A percentile compares a stretch with the other conserved stretches of the same genome.
phyloP scores from a whole-genome alignment of 345 rosid species.

The Eucalyptus rudis region DNA sequence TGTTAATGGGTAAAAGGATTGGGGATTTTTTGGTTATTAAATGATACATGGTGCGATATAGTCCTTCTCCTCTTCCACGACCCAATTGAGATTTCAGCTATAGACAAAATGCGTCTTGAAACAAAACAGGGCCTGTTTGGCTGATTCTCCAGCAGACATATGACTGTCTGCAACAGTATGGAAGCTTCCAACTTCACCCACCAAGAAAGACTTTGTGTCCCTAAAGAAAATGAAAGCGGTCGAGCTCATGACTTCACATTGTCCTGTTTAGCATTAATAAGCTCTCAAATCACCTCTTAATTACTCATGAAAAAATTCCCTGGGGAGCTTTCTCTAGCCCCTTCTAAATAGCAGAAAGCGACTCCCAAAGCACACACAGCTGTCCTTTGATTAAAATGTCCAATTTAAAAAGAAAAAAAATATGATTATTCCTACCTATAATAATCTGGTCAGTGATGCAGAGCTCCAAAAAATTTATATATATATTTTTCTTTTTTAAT shows the following conservation, averaged over 20 bases:
- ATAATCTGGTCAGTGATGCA: neutral
- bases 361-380: neutral
- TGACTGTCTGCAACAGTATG: neutral
- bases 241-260: neutral
- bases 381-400: neutral
- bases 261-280: neutral
- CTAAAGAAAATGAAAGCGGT: neutral
- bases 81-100: neutral
- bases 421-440: neutral
- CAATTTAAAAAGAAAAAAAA: neutral
- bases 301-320: neutral
- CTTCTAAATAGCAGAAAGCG: neutral
- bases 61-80: neutral
- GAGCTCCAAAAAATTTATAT: neutral
- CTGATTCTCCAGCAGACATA: neutral
- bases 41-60: no score
- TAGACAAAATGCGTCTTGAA: neutral
- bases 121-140: neutral
- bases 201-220: neutral
- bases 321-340: neutral
- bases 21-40: no score
- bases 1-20: no score
- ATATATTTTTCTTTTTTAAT: neutral
- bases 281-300: neutral
- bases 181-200: neutral